Conservation (phyloP, 371 early-diverging fungal genomes). For the Actinomucor elegans region DNA sequence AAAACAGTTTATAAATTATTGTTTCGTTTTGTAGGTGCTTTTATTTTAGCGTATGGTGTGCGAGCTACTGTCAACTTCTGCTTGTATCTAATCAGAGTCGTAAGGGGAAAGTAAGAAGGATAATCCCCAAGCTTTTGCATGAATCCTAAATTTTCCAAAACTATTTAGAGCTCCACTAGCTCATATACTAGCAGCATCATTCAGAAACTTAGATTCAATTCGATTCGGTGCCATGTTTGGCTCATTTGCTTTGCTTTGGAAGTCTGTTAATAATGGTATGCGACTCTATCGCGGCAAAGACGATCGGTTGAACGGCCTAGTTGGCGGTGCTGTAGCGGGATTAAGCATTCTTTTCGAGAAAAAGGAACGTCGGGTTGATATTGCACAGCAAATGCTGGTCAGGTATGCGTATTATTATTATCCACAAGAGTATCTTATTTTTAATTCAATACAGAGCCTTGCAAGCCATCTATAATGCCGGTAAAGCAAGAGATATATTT, state of each 20-base stretch:
- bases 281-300: constrained; percentile 56
- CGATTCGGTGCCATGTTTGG: constrained; percentile 78
- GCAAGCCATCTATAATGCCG: constrained; percentile 62
- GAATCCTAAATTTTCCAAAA: not conserved
- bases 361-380: constrained; percentile 58
- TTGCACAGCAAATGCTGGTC: constrained; percentile 65
- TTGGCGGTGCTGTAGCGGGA: constrained; percentile 62
- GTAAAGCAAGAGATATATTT: constrained; percentile 60
- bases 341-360: constrained; percentile 60
- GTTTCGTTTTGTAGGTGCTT: constrained; percentile 54
- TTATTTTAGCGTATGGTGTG: constrained; percentile 48
- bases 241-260: constrained; percentile 73
- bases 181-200: constrained; percentile 43
- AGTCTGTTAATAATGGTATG: constrained; percentile 68
- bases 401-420: no score
- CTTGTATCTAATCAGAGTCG: constrained; percentile 42
- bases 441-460: constrained; percentile 44
- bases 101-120: constrained; percentile 42
- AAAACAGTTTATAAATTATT: no score
- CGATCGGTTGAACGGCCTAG: constrained; percentile 60
- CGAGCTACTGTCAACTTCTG: constrained; percentile 52
- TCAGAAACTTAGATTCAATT: constrained; percentile 50
- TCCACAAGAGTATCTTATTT: no score
- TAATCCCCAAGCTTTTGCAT: not conserved
- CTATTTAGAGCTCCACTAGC: constrained; percentile 42